These are phyloP conservation scores for Suhomyces terraborum DNA, from an alignment of 1,139 yeast genomes.

Conservation along the genomic window DNA sequence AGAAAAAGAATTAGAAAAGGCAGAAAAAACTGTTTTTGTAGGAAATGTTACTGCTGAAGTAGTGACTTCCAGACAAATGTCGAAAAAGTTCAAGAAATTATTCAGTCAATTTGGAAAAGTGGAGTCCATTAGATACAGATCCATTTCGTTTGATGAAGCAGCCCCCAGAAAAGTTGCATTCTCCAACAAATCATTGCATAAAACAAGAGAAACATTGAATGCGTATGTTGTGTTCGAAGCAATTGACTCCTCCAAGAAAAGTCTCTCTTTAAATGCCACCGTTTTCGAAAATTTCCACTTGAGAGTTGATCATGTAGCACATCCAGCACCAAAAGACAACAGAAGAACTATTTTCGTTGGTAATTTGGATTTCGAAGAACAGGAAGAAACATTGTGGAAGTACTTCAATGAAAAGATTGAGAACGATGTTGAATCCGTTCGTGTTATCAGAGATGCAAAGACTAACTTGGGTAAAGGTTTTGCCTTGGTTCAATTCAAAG, in stretches of 20 bases:
- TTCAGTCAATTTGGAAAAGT: conserved; percentile 62
- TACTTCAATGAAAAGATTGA: conserved; percentile 69
- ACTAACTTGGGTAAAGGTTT: conserved; percentile 97
- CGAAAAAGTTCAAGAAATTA: conserved; percentile 63
- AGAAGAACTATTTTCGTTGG: conserved; percentile 90
- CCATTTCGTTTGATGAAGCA: conserved; percentile 85
- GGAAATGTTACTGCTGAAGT: conserved; percentile 78
- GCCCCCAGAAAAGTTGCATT: conserved; percentile 92
- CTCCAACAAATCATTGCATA: conserved; percentile 76
- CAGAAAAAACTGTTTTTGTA: conserved; percentile 84
- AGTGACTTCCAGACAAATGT: conserved; percentile 61
- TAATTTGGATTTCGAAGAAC: conserved; percentile 88
- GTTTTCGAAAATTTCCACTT: conserved; percentile 73
- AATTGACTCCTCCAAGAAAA: conserved; percentile 53
- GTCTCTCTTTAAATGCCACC: conserved; percentile 63
- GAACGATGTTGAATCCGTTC: conserved; percentile 76
- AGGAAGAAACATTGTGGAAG: conserved; percentile 86
- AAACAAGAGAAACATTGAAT: conserved; percentile 76
- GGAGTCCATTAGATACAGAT: conserved; percentile 82
- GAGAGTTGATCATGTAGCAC: conserved; percentile 89
- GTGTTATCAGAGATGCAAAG: conserved; percentile 87
- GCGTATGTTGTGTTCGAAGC: conserved; percentile 80
- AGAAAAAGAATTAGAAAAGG: conserved; percentile 75
- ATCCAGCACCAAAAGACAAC: conserved; percentile 85
- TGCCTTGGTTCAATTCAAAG: conserved; percentile 91